phyloP scores from a whole-genome alignment of 2,329 filamentous ascomycete genomes.

The Penicillium sp. region DNA sequence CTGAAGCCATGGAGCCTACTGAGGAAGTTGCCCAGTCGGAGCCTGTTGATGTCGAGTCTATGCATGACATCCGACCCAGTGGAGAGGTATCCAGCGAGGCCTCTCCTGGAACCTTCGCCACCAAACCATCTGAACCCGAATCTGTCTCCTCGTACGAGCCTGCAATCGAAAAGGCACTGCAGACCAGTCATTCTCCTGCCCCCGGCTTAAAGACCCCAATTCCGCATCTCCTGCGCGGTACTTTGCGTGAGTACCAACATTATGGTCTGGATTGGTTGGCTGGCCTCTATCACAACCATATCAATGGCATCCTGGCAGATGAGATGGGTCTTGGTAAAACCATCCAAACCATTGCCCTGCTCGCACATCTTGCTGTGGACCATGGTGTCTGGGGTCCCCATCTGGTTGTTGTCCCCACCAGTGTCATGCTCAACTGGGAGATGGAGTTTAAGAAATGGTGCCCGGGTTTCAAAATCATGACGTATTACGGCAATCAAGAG shows the following conservation, averaged over 20 bases:
- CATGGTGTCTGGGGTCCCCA: constrained; percentile 95
- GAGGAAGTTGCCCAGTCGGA: constrained; percentile 13
- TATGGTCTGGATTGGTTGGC: constrained; percentile 97
- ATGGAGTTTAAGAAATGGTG: constrained; percentile 99
- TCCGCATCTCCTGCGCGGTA: constrained; percentile 81
- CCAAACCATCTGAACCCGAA: constrained; percentile 46
- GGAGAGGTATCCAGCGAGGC: constrained; percentile 41
- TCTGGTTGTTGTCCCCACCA: constrained; percentile 92
- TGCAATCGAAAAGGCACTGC: constrained; percentile 33
- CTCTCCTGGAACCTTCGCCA: constrained; percentile 44
- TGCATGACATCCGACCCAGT: constrained; percentile 26
- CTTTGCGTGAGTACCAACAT: constrained; percentile 91
- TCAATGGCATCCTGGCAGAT: constrained; percentile 94
- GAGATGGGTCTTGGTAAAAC: constrained; percentile 99
- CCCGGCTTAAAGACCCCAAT: constrained; percentile 64
- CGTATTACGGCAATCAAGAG: constrained; percentile 92
- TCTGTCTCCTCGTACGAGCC: constrained; percentile 44
- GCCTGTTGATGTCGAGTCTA: constrained; percentile 17
- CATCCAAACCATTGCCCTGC: constrained; percentile 91
- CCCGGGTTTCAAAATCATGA: constrained; percentile 95
- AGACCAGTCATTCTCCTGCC: constrained; percentile 41
- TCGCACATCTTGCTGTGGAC: constrained; percentile 87
- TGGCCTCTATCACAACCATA: constrained; percentile 84
- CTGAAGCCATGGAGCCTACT: constrained; percentile 4
- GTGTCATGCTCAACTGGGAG: constrained; percentile 99